These are phyloP conservation scores for Alloascoidea africana DNA, from an alignment of 805 yeast species.

Conservation along the genomic window DNA sequence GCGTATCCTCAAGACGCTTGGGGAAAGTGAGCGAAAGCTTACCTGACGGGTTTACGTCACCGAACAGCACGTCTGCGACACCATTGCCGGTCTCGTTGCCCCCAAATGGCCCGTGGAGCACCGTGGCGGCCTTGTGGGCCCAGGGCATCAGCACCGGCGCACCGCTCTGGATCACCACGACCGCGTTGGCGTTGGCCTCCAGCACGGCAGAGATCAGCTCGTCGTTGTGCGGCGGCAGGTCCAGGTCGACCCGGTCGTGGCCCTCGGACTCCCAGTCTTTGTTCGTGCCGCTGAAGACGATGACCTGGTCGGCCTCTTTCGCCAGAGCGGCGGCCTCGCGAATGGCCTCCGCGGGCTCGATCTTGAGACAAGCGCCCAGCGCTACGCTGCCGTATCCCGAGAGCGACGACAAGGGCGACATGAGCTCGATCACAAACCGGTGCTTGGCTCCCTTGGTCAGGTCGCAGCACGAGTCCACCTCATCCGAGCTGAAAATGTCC, in stretches of 20 bases:
- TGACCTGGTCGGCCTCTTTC: constrained; percentile 33
- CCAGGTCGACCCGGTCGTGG: constrained; percentile 34
- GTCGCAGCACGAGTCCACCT: not conserved
- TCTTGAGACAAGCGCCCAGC: constrained; percentile 18
- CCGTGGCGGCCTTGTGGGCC: constrained; percentile 23
- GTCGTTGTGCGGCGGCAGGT: constrained; percentile 32
- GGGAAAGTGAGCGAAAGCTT: constrained; percentile 45
- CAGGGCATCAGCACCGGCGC: constrained; percentile 49
- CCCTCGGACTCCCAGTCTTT: constrained; percentile 49
- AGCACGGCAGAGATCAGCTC: constrained; percentile 28
- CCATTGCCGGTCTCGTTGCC: constrained; percentile 45
- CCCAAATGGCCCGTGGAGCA: constrained; percentile 41
- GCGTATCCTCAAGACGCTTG: constrained; percentile 32
- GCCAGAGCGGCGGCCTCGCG: constrained; percentile 32
- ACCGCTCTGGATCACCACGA: constrained; percentile 43
- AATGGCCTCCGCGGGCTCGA: constrained; percentile 19
- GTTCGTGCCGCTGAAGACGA: constrained; percentile 34
- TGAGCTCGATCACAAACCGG: not conserved
- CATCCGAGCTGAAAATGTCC: not conserved
- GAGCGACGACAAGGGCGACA: not conserved
- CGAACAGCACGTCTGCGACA: constrained; percentile 43
- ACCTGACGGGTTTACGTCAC: constrained; percentile 47
- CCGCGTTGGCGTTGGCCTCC: constrained; percentile 32
- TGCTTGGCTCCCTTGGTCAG: not conserved
- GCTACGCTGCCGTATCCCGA: constrained; percentile 21